phyloP scores from a whole-genome alignment of 192 early-diverging fungal genomes.

The Dispira simplex region DNA sequence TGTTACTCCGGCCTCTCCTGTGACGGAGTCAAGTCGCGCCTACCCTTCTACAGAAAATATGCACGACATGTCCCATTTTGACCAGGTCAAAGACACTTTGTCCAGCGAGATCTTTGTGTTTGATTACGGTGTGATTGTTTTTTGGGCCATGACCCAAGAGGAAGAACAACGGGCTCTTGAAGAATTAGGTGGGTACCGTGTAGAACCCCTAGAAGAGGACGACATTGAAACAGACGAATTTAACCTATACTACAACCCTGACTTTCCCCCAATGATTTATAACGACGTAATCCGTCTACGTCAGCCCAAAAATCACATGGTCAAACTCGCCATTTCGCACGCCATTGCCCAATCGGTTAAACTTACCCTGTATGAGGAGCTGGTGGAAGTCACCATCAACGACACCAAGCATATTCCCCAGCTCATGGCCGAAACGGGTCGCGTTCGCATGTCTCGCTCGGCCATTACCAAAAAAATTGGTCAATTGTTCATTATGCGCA shows the following conservation, averaged over 20 bases:
- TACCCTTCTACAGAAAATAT: background rate
- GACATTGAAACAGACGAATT: slow-evolving; percentile 73
- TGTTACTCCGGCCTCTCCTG: background rate
- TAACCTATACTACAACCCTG: slow-evolving; percentile 56
- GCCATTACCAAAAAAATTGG: slow-evolving; percentile 92
- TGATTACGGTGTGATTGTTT: slow-evolving; percentile 88
- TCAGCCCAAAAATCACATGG: slow-evolving; percentile 63
- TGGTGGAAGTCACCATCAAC: slow-evolving; percentile 87
- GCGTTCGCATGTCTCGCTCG: slow-evolving; percentile 80
- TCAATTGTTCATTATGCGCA: slow-evolving; percentile 78
- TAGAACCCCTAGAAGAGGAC: slow-evolving; percentile 46
- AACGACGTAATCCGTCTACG: slow-evolving; percentile 80
- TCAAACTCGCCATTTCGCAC: slow-evolving; percentile 90
- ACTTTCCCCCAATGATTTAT: slow-evolving; percentile 52
- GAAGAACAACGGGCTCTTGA: slow-evolving; percentile 66
- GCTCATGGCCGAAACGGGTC: slow-evolving; percentile 84
- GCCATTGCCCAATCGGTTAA: slow-evolving; percentile 92
- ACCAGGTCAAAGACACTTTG: slow-evolving; percentile 17
- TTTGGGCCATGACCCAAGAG: slow-evolving; percentile 84
- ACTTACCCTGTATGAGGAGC: slow-evolving; percentile 78
- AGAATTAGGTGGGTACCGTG: slow-evolving; percentile 55
- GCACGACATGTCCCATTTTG: background rate
- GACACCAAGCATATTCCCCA: slow-evolving; percentile 80
- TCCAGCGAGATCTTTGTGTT: slow-evolving; percentile 72
- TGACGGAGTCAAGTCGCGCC: background rate